Evolutionary conservation across 1,284 basidiomycete genomes (phyloP), one percentile per base, ranked within the genome.

Genomic region (Irpex lacteus): DNA sequence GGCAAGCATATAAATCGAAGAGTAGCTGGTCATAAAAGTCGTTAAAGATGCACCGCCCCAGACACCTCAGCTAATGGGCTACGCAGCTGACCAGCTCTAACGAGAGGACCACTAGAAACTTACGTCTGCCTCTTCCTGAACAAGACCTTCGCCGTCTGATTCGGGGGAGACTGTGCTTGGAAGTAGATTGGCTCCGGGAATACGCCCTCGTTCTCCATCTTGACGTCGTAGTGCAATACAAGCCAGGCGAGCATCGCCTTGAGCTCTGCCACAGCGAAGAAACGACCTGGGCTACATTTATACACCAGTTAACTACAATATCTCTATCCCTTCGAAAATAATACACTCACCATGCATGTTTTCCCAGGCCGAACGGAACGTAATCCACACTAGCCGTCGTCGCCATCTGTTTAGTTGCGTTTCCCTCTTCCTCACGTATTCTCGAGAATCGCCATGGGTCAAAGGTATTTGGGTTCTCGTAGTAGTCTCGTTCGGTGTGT

Each of bases 381-480:
- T 70, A 71, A 8, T 74, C 71, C 0, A 61, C 2, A 18, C 65
- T 70, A 18, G 69, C 70, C 32, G 66, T 66, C 32, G 73, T 69
- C 18, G 70, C 63, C 64, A 73, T 70, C 50, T 73, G 68, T 61
- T 70, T 70, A 9, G 52, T 65, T 7, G 66, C 65, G 53, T 71
- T 70, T 4, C 69, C 70, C 1, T 74, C 70, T 21, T 62, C 61
- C 34, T 66, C 65, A 6, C 68, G 65, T 54, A 69, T 66, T 7
- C 71, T 61, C 19, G 73, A 64, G 67, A 81, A 82, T n/a, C 80
- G 71, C 62, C 78, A 77, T 1, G 77, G 71, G 19, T 78, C 70
- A 54, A 82, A 80, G 50, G 73, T 69, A 2, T 71, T 66, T 1
- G 68, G 37, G 21, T 76, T 69, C 34, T 69, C 66, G 64, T 79